Base-by-base conservation (phyloP, 768 basidiomycete species). In the Hebeloma cylindrosporum region DNA sequence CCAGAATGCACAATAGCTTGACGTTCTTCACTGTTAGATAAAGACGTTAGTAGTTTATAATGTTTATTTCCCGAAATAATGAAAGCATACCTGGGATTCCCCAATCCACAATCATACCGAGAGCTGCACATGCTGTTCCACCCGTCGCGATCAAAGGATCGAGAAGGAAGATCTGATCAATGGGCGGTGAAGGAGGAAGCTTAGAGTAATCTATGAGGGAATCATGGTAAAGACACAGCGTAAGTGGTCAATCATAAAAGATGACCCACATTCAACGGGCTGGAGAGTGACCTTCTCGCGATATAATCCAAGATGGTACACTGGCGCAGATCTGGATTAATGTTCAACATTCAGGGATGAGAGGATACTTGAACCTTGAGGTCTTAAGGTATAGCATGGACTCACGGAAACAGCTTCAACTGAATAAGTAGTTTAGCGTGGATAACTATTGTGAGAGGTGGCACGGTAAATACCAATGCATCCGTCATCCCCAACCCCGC, bases 71-170 rank as follows among this genome's bases (percentile, higher is more conserved):
- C 26, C 39, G n/a, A 21, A 17, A 35, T 21, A 26, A 18, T 37
- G 20, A 21, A 23, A 11, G 59, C 77, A 51, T 53, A 88, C 89
- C 47, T 11, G 83, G 72, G 54, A 90, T 74, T 21, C 89, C 88
- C 89, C 88, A 91, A 42, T 91, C 91, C 2, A 74, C 56, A 40
- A 95, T 75, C 91, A 96, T 97, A 39, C 77, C 59, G 43, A 97
- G 62, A 7, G 94, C 94, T 13, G 95, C 93, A 50, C 78, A 76
- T 2, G 89, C 92, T 3, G 95, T 97, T 8, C 92, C 89, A 40
- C 93, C 95, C 2, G 95, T 97, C 0, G 95, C 95, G 56, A 97
- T 84, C 23, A 97, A 68, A 13, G 95, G 95, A 55, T 98, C 95
- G 22, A 97, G 73, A 17, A 98, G 70, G 67, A 83, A 91, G n/a